A percentile compares a stretch with the other conserved stretches of the same genome.
phyloP scores from a whole-genome alignment of 78 protist genomes.

The Dictyostelium purpureum region DNA sequence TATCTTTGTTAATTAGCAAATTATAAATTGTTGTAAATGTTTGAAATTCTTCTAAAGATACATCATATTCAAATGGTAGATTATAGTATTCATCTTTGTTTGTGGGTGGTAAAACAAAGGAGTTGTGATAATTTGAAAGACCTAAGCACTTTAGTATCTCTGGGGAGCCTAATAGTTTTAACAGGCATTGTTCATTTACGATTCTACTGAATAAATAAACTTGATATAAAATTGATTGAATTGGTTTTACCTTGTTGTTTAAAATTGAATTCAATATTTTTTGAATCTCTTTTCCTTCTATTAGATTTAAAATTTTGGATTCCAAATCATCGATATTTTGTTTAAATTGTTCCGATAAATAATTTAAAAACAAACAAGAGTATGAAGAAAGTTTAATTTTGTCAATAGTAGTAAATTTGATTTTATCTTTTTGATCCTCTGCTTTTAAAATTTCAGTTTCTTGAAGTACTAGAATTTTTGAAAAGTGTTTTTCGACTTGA shows the following conservation, averaged over 20 bases:
- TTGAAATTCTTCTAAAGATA: background rate
- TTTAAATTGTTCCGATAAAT: background rate
- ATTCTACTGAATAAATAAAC: background rate
- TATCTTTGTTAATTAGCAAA: background rate
- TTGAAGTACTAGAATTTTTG: background rate
- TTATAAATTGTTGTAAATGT: background rate
- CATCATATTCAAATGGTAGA: background rate
- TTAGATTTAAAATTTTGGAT: background rate
- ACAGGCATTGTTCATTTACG: background rate
- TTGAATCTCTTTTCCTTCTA: background rate
- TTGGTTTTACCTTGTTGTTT: background rate
- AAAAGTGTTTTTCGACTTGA: background rate
- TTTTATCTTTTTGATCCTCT: no score
- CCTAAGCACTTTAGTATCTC: background rate
- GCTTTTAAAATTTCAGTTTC: no score
- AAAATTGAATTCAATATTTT: background rate
- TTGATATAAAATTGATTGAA: background rate
- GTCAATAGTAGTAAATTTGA: background rate
- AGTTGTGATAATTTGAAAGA: background rate
- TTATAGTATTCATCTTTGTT: background rate
- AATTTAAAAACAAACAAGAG: background rate
- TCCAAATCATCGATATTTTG: background rate
- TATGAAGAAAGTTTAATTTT: background rate
- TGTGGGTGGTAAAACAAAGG: background rate
- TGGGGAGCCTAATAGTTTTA: background rate